Percentiles rank a stretch among this genome's conserved stretches.
Evolutionary conservation across 805 yeast species (phyloP).

Genomic region (Monosporozyma solicola): DNA sequence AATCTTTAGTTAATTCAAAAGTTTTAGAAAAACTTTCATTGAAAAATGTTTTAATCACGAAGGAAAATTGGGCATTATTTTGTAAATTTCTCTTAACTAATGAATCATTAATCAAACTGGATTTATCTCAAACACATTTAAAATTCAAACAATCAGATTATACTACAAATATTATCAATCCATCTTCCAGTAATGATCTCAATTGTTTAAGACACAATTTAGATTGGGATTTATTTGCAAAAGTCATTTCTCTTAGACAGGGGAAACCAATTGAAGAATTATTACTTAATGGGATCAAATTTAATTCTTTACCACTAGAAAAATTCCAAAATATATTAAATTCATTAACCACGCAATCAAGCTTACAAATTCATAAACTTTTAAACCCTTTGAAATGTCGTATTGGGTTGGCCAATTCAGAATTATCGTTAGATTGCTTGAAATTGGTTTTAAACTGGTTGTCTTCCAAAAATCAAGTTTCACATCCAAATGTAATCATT

Average conservation of each 20-base stretch:
- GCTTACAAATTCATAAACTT: neutral
- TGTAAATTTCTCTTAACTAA: conserved; percentile 68
- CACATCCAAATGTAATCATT: conserved; percentile 12
- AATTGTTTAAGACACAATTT: conserved; percentile 47
- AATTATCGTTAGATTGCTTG: conserved; percentile 49
- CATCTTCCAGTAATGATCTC: conserved; percentile 4
- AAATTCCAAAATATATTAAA: conserved; percentile 48
- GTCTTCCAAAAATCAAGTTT: conserved; percentile 17
- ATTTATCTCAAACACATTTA: conserved; percentile 54
- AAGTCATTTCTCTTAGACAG: conserved; percentile 58
- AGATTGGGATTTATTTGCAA: conserved; percentile 74
- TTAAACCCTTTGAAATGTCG: conserved; percentile 25
- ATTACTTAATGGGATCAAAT: conserved; percentile 68
- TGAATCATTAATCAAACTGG: conserved; percentile 48
- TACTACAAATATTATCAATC: neutral
- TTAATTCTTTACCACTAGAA: conserved; percentile 37
- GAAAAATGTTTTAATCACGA: conserved; percentile 65
- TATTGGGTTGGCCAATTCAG: conserved; percentile 71
- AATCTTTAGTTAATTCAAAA: conserved; percentile 57
- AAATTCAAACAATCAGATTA: conserved; percentile 21
- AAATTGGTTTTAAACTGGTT: conserved; percentile 52
- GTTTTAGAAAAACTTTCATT: conserved; percentile 63
- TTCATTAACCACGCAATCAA: conserved; percentile 39
- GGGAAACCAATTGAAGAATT: conserved; percentile 61
- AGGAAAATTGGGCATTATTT: conserved; percentile 67